Conservation (phyloP, 306 rosid genomes). For the Begonia peltatifolia region DNA sequence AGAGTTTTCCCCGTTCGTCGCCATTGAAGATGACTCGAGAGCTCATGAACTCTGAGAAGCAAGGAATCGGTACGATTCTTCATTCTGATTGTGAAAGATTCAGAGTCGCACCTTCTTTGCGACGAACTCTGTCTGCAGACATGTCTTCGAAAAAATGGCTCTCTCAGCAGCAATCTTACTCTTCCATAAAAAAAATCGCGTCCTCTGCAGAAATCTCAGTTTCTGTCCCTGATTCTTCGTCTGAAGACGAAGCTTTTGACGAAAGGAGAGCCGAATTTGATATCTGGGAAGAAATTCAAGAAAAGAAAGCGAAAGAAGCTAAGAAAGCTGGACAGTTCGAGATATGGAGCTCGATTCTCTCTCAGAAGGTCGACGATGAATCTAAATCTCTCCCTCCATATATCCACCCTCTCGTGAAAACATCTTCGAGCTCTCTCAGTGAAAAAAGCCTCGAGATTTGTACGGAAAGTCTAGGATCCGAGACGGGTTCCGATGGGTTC, state of each 20-base stretch:
- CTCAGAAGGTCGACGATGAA: constrained; percentile 23
- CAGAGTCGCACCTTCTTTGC: constrained; percentile 17
- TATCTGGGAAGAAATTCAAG: constrained; percentile 18
- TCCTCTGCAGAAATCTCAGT: constrained; percentile 31
- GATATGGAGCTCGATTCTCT: constrained; percentile 42
- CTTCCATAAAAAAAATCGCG: constrained; percentile 37
- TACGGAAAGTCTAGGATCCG: constrained; percentile 89
- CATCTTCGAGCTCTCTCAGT: constrained; percentile 34
- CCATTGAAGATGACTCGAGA: constrained; percentile 1
- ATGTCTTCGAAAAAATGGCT: constrained; percentile 84
- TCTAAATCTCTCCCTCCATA: constrained; percentile 39
- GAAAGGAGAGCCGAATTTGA: constrained; percentile 28
- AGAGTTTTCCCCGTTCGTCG: constrained; percentile 14
- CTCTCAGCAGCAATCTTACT: constrained; percentile 23
- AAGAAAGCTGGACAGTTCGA: constrained; percentile 22
- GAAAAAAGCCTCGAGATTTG: constrained; percentile 64
- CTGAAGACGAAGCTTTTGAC: constrained; percentile 15
- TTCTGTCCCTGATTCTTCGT: constrained; percentile 16
- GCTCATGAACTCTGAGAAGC: constrained; percentile 17
- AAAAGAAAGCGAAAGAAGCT: constrained; percentile 7
- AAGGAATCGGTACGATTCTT: constrained; percentile 60
- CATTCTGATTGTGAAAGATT: constrained; percentile 18
- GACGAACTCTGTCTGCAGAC: constrained; percentile 84
- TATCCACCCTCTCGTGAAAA: constrained; percentile 67
- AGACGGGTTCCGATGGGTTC: constrained; percentile 70